A percentile compares a stretch with the other conserved stretches of the same genome.
These are phyloP conservation scores for Penicillium capsulatum DNA, from an alignment of 2,329 filamentous ascomycete species.

Conservation along the genomic window DNA sequence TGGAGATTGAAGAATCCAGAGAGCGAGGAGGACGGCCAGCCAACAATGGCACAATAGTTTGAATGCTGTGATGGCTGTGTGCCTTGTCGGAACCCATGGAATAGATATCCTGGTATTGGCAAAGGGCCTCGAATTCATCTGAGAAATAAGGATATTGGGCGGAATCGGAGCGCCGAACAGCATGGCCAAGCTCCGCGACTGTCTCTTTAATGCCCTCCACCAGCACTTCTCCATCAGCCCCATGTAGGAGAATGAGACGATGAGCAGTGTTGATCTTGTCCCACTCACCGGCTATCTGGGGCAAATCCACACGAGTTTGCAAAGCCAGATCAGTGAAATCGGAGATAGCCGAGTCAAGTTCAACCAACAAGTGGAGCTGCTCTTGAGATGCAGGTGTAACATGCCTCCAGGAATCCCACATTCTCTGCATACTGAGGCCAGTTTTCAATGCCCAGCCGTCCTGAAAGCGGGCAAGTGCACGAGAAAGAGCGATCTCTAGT, in stretches of 20 bases:
- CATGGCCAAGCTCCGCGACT: constrained; percentile 34
- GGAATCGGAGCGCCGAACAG: constrained; percentile 29
- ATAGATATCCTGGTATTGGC: constrained; percentile 43
- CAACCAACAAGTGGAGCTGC: constrained; percentile 33
- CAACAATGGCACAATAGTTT: constrained; percentile 34
- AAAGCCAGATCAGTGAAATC: constrained; percentile 37
- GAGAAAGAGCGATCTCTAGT: constrained; percentile 27
- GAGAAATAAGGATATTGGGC: constrained; percentile 42
- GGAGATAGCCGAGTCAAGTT: constrained; percentile 35
- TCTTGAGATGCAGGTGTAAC: constrained; percentile 41
- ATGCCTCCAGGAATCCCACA: constrained; percentile 73
- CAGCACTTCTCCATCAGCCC: constrained; percentile 35
- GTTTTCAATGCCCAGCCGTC: constrained; percentile 68
- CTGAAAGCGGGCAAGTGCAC: constrained; percentile 55
- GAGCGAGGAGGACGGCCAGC: constrained; percentile 37
- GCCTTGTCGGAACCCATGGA: constrained; percentile 12
- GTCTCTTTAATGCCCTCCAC: constrained; percentile 37
- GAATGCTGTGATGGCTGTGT: constrained; percentile 17
- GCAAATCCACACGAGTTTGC: constrained; percentile 34
- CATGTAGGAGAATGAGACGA: constrained; percentile 32
- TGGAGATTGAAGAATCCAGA: constrained; percentile 31
- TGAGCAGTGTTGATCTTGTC: constrained; percentile 40
- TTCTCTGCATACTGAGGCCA: constrained; percentile 71
- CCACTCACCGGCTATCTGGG: constrained; percentile 35
- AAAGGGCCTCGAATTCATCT: constrained; percentile 46